Evolutionary conservation across 2,329 filamentous ascomycete species (phyloP).

Genomic region (Nakataea oryzae): DNA sequence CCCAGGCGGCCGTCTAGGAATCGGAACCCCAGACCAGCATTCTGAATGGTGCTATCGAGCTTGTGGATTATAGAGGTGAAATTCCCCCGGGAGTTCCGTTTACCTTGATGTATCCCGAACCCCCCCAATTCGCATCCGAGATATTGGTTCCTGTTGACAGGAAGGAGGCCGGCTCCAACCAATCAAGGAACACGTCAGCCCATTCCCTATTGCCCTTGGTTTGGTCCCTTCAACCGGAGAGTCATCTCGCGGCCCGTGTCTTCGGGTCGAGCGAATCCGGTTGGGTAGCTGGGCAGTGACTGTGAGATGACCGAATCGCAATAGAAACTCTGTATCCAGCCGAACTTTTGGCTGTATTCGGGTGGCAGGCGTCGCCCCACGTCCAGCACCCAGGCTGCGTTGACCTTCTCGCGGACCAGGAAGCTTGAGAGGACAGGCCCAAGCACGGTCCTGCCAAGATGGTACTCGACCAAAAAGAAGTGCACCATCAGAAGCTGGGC

Average conservation of each 20-base stretch:
- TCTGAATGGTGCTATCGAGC: no score
- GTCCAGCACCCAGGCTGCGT: not conserved
- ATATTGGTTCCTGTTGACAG: not conserved
- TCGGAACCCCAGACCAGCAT: not conserved
- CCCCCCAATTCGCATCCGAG: not conserved
- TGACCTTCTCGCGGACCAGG: not conserved
- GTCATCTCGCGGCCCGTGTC: not conserved
- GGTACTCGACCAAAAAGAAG: conserved; percentile 16
- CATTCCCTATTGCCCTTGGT: not conserved
- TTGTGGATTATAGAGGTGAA: not conserved
- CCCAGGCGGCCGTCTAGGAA: not conserved
- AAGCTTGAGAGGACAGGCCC: not conserved
- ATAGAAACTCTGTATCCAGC: not conserved
- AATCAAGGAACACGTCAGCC: not conserved
- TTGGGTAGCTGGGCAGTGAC: no score
- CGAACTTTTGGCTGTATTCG: not conserved
- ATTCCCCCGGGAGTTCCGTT: not conserved
- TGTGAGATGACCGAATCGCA: not conserved
- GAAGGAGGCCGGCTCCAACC: not conserved
- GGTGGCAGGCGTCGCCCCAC: not conserved
- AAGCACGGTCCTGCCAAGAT: not conserved
- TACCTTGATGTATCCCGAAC: not conserved
- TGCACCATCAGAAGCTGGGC: conserved; percentile 26
- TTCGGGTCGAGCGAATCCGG: not conserved
- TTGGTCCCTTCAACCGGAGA: not conserved